phyloP scores from a whole-genome alignment of 2,329 filamentous ascomycete genomes.

The Aspergillus sergii region DNA sequence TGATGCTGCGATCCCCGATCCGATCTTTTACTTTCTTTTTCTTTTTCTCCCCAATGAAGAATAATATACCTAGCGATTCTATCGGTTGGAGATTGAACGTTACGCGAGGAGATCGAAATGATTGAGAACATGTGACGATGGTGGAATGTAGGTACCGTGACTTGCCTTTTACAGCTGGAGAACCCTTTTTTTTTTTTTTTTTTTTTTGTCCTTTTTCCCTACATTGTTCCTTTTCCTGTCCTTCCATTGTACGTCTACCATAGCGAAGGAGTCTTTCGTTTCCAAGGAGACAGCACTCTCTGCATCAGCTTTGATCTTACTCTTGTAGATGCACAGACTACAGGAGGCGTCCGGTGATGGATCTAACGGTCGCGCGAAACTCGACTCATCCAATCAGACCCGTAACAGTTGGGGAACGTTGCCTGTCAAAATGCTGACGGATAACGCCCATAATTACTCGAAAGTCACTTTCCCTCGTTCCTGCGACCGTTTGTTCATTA shows the following conservation, averaged over 20 bases:
- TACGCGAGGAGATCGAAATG: background rate
- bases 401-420: conserved; percentile 18
- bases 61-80: background rate
- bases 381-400: conserved; percentile 19
- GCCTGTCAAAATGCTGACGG: conserved; percentile 17
- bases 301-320: background rate
- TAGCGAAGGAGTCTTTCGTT: background rate
- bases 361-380: conserved; percentile 24
- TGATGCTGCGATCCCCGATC: conserved; percentile 16
- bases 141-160: background rate
- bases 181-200: background rate
- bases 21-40: conserved; percentile 14
- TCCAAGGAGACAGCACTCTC: background rate
- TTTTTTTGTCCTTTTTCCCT: background rate
- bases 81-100: background rate
- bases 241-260: background rate
- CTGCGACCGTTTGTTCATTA: background rate
- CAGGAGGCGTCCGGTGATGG: conserved; percentile 16
- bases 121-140: background rate
- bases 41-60: background rate
- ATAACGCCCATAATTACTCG: background rate
- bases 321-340: conserved; percentile 20
- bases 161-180: background rate
- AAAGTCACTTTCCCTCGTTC: background rate
- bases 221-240: background rate